These are phyloP conservation scores for Grosmannia serpens DNA, from an alignment of 2,329 filamentous ascomycete genomes.

Conservation along the genomic window DNA sequence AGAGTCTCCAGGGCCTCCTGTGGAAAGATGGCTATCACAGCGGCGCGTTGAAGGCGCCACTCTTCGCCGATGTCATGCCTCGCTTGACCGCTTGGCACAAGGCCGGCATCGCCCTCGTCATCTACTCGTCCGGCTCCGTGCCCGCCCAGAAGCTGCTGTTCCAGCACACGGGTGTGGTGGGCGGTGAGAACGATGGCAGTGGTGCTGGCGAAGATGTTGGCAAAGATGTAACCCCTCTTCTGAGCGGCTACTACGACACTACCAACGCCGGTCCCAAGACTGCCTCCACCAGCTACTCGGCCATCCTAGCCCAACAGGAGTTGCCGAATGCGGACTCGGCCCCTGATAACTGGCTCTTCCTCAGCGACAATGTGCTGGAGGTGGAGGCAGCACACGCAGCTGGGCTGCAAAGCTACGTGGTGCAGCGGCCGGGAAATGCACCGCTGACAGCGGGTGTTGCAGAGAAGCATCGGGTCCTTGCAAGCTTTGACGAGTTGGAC, in stretches of 20 bases:
- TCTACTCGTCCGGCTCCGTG: conserved; percentile 75
- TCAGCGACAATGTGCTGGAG: conserved; percentile 69
- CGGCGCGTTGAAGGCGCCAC: conserved; percentile 57
- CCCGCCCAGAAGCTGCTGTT: conserved; percentile 74
- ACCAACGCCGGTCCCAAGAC: conserved; percentile 68
- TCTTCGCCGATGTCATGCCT: conserved; percentile 64
- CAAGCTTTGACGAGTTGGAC: conserved; percentile 19
- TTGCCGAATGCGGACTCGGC: conserved; percentile 23
- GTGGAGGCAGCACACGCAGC: conserved; percentile 50
- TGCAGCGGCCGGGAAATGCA: conserved; percentile 60
- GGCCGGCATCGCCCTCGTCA: conserved; percentile 49
- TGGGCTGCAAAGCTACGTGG: conserved; percentile 52
- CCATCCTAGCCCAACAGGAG: conserved; percentile 30
- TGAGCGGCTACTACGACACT: conserved; percentile 66
- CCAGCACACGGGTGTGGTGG: conserved; percentile 44
- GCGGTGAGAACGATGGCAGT: neutral
- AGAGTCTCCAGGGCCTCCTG: conserved; percentile 67
- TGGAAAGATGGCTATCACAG: conserved; percentile 65
- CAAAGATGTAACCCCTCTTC: conserved; percentile 43
- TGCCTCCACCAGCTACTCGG: conserved; percentile 53
- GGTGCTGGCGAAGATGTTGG: conserved; percentile 40
- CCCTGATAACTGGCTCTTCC: conserved; percentile 54
- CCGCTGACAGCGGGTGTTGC: conserved; percentile 36
- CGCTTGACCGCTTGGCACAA: conserved; percentile 48
- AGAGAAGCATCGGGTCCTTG: conserved; percentile 17